Percentiles rank a stretch among this genome's conserved stretches.
phyloP scores from a whole-genome alignment of 2,329 filamentous ascomycete genomes.

The Cercospora zeina region DNA sequence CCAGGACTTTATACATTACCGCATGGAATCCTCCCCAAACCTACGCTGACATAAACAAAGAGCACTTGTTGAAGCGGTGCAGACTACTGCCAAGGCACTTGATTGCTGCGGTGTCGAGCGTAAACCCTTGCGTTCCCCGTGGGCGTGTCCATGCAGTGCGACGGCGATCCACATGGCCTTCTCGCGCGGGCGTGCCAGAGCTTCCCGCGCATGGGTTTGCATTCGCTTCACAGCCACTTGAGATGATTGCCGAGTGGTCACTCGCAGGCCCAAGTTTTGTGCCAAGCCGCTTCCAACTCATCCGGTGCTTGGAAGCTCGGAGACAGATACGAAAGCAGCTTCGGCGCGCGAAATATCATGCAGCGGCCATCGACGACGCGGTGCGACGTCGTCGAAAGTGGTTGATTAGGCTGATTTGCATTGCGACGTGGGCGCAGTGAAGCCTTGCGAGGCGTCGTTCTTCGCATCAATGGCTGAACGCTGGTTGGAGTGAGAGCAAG shows the following conservation, averaged over 20 bases:
- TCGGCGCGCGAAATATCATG: not conserved
- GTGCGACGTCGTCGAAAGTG: not conserved
- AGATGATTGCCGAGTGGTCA: constrained; percentile 7
- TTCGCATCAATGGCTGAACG: constrained; percentile 2
- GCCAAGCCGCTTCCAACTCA: constrained; percentile 9
- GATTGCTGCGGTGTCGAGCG: constrained; percentile 7
- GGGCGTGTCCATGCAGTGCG: constrained; percentile 10
- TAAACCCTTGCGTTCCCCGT: constrained; percentile 13
- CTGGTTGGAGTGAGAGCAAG: constrained; percentile 13
- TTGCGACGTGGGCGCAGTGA: constrained; percentile 10
- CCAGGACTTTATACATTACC: constrained; percentile 11
- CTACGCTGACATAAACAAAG: constrained; percentile 3
- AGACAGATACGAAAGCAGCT: constrained; percentile 9
- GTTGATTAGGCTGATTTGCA: constrained; percentile 9
- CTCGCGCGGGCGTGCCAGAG: not conserved
- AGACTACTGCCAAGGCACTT: constrained; percentile 19
- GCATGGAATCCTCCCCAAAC: constrained; percentile 1
- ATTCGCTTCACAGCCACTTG: not conserved
- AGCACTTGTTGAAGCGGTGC: constrained; percentile 5
- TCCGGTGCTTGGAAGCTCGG: constrained; percentile 17
- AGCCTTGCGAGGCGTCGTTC: constrained; percentile 12
- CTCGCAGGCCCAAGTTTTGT: not conserved
- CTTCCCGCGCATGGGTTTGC: constrained; percentile 3
- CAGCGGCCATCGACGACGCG: not conserved
- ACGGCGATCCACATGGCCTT: constrained; percentile 10